Evolutionary conservation across 177 flowering plant genomes (phyloP).

Genomic region (Vitis hybrid): DNA sequence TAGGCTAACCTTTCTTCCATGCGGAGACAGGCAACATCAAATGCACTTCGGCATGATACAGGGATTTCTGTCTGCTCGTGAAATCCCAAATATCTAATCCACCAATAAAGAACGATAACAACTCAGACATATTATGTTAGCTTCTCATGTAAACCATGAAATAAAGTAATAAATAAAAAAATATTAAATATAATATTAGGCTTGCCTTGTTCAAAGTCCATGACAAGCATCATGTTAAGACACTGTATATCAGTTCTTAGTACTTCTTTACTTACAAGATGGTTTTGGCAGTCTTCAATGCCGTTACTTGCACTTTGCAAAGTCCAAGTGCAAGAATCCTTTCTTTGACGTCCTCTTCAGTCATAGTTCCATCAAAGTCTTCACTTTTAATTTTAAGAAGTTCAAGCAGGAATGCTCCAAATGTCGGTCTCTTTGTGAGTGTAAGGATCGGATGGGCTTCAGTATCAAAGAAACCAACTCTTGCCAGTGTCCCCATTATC

Average conservation of each 20-base stretch:
- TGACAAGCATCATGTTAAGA: too few species aligned
- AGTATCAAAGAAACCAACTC: slow-evolving; percentile 61
- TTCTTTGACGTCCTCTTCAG: slow-evolving; percentile 51
- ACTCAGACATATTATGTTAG: background rate
- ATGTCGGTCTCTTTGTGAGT: slow-evolving; percentile 47
- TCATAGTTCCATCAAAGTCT: slow-evolving; percentile 12
- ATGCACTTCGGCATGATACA: slow-evolving; percentile 60
- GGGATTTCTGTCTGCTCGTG: slow-evolving; percentile 72
- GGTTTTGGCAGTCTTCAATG: slow-evolving; percentile 62
- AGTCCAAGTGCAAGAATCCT: slow-evolving; percentile 48
- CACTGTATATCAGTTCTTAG: background rate
- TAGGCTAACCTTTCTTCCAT: slow-evolving; percentile 91
- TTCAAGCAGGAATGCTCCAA: slow-evolving; percentile 47
- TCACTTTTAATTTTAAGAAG: slow-evolving; percentile 45
- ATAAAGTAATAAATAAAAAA: background rate
- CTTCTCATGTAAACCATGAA: background rate
- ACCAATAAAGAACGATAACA: background rate
- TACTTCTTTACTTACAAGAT: slow-evolving; percentile 50
- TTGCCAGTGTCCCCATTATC: slow-evolving; percentile 78
- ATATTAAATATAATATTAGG: background rate
- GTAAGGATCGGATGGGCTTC: slow-evolving; percentile 53
- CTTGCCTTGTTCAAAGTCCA: background rate
- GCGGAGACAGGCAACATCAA: slow-evolving; percentile 71
- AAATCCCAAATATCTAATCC: slow-evolving; percentile 77
- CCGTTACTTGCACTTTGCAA: slow-evolving; percentile 62